phyloP scores from a whole-genome alignment of 1,284 basidiomycete species.

The Puccinia hordei region DNA sequence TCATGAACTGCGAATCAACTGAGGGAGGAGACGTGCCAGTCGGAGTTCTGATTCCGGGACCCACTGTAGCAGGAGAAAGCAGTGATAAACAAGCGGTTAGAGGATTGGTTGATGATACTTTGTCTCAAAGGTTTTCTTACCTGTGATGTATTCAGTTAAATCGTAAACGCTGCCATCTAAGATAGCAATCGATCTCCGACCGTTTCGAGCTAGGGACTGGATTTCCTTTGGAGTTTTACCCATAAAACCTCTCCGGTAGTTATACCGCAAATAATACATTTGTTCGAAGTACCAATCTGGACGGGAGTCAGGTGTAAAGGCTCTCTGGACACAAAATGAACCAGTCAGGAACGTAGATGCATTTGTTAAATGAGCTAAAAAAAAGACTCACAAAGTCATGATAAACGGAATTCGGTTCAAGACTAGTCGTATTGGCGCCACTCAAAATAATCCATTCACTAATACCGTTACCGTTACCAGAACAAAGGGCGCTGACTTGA shows the following conservation, averaged over 20 bases:
- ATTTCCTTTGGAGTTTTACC: conserved; percentile 82
- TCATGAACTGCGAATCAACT: conserved; percentile 74
- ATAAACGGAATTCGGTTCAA: conserved; percentile 75
- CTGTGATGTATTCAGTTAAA: conserved; percentile 74
- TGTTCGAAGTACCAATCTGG: conserved; percentile 96
- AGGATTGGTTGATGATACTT: neutral
- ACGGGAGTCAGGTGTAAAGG: conserved; percentile 74
- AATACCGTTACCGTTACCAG: conserved; percentile 76
- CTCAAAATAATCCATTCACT: conserved; percentile 81
- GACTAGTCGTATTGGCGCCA: conserved; percentile 71
- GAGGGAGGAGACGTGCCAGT: conserved; percentile 67
- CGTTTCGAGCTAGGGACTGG: conserved; percentile 68
- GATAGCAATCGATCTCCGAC: conserved; percentile 71
- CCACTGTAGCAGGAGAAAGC: conserved; percentile 52
- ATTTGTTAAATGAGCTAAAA: neutral
- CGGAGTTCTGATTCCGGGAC: conserved; percentile 64
- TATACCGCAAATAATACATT: conserved; percentile 73
- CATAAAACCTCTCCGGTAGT: conserved; percentile 81
- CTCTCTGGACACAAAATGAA: conserved; percentile 34
- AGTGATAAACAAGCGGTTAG: neutral
- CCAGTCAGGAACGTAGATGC: neutral
- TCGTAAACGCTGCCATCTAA: conserved; percentile 87
- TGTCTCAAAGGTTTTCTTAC: conserved; percentile 62
- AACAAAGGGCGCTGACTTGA: conserved; percentile 92
- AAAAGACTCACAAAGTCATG: conserved; percentile 65